Evolutionary conservation across 164 flowering plant genomes (phyloP).

Genomic region (Dillenia suffruticosa): DNA sequence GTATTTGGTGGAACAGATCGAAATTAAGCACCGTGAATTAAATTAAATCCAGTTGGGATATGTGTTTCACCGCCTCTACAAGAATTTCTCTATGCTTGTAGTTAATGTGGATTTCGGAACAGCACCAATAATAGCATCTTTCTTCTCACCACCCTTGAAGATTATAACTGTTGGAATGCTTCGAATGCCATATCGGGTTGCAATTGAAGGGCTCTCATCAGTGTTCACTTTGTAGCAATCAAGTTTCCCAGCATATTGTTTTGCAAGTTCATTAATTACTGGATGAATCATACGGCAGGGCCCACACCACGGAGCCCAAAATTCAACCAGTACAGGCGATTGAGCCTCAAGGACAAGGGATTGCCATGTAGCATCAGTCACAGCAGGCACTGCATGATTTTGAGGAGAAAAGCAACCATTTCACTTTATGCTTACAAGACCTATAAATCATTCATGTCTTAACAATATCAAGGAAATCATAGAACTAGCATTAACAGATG

Average conservation of each 20-base stretch:
- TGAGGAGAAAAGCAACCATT: not conserved
- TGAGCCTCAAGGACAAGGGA: constrained; percentile 57
- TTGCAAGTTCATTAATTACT: constrained; percentile 59
- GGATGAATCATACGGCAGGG: constrained; percentile 95
- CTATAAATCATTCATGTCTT: not conserved
- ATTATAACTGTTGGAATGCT: constrained; percentile 92
- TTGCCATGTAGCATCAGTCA: constrained; percentile 64
- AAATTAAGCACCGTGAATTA: constrained; percentile 2
- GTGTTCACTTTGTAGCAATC: constrained; percentile 80
- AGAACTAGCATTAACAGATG: not conserved
- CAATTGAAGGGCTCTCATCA: constrained; percentile 62
- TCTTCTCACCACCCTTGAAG: constrained; percentile 87
- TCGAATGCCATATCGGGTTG: constrained; percentile 72
- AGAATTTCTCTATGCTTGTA: constrained; percentile 69
- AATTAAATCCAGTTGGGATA: not conserved
- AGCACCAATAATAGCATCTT: constrained; percentile 80
- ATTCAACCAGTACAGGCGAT: constrained; percentile 72
- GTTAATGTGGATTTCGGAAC: constrained; percentile 76
- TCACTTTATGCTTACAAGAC: not conserved
- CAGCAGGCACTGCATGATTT: constrained; percentile 48
- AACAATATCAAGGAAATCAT: not conserved
- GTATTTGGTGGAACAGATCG: not conserved
- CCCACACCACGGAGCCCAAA: constrained; percentile 99
- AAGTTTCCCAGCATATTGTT: constrained; percentile 68
- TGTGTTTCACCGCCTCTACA: constrained; percentile 32